Percentiles rank a stretch among this genome's conserved stretches.
phyloP scores from a whole-genome alignment of 1,284 basidiomycete genomes.

The Testicularia cyperi region DNA sequence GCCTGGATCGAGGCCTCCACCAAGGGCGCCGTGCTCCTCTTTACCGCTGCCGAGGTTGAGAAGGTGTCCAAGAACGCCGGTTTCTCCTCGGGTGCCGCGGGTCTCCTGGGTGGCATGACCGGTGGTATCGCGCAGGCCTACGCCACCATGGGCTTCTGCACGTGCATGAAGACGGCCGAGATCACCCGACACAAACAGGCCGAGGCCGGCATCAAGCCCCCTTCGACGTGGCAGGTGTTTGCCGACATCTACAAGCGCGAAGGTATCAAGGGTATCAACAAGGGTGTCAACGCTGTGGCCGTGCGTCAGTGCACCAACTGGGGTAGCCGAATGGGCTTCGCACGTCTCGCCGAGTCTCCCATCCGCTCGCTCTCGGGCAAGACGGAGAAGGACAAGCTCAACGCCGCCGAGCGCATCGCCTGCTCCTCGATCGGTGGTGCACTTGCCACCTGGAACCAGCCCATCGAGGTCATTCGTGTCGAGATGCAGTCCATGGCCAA shows the following conservation, averaged over 20 bases:
- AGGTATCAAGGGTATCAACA: conserved; percentile 95
- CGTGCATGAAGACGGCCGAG: conserved; percentile 70
- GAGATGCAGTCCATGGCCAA: conserved; percentile 99
- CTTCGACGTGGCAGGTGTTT: conserved; percentile 85
- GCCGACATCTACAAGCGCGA: conserved; percentile 89
- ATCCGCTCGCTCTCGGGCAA: conserved; percentile 78
- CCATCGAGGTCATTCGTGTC: conserved; percentile 93
- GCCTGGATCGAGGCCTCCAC: conserved; percentile 99
- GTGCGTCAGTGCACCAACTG: conserved; percentile 97
- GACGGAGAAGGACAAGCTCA: conserved; percentile 72
- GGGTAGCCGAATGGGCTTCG: conserved; percentile 97
- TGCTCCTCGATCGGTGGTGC: conserved; percentile 90
- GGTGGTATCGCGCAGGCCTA: conserved; percentile 98
- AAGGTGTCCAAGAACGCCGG: conserved; percentile 70
- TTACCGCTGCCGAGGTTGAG: conserved; percentile 94
- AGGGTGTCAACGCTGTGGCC: conserved; percentile 96
- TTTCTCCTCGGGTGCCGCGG: conserved; percentile 76
- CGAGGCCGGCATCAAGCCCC: conserved; percentile 82
- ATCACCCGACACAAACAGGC: conserved; percentile 96
- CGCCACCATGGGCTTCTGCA: conserved; percentile 98
- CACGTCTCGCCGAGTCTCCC: conserved; percentile 81
- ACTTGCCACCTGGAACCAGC: conserved; percentile 98
- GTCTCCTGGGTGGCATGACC: conserved; percentile 92
- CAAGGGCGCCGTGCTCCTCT: conserved; percentile 93
- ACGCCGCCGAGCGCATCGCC: conserved; percentile 80